Percentiles rank a stretch among this genome's conserved stretches.
phyloP scores from a whole-genome alignment of 495 filamentous ascomycete genomes.

The Trichocladium uniseriatum region DNA sequence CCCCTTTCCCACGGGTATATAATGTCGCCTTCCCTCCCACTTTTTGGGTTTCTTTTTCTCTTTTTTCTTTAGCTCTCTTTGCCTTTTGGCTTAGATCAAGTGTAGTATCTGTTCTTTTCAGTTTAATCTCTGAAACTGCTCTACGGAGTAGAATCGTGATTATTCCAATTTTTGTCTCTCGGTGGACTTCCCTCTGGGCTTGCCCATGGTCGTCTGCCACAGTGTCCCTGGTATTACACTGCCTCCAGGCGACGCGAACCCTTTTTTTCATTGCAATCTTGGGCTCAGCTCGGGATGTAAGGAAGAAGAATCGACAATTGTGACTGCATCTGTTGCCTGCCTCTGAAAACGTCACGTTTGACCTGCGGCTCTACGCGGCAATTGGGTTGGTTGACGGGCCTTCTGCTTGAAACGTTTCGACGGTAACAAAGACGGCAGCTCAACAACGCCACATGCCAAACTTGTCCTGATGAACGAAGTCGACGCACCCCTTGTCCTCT shows the following conservation, averaged over 20 bases:
- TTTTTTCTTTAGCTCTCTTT: constrained; percentile 32
- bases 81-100: constrained; percentile 91
- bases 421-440: neutral
- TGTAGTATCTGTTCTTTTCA: constrained; percentile 99
- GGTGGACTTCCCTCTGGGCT: constrained; percentile 48
- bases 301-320: constrained; percentile 41
- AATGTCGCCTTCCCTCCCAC: constrained; percentile 10
- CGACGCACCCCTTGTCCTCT: too few species aligned
- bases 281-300: constrained; percentile 51
- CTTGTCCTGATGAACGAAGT: too few species aligned
- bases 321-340: neutral
- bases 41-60: constrained; percentile 19
- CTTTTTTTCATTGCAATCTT: constrained; percentile 42
- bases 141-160: constrained; percentile 70
- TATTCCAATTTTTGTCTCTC: constrained; percentile 66
- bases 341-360: neutral
- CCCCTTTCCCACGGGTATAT: constrained; percentile 17
- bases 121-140: constrained; percentile 71
- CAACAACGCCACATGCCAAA: too few species aligned
- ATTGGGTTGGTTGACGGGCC: too few species aligned
- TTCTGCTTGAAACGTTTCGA: too few species aligned
- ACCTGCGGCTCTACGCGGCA: too few species aligned
- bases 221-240: constrained; percentile 88
- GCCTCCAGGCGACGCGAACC: constrained; percentile 73
- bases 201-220: constrained; percentile 62